These are phyloP conservation scores for Epithemia pelagica DNA, from an alignment of 108 stramenopile genomes.

Conservation along the genomic window DNA sequence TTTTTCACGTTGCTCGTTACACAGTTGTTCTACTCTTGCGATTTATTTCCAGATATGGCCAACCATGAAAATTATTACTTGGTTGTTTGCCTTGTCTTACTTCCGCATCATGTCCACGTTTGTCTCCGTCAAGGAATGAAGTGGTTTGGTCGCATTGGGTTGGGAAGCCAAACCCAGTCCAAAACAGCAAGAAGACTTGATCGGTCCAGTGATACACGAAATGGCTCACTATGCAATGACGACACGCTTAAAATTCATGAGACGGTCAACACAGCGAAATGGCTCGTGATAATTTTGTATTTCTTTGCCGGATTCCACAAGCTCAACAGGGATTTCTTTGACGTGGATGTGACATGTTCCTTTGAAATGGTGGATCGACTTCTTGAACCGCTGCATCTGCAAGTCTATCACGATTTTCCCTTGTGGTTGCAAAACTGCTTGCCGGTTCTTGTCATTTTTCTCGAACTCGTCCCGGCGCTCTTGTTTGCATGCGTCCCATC, in stretches of 20 bases:
- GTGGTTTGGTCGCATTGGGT: not conserved
- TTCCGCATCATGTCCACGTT: not conserved
- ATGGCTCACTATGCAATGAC: not conserved
- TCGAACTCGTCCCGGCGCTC: not conserved
- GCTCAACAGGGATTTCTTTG: constrained; percentile 8
- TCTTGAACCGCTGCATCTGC: not conserved
- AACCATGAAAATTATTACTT: not conserved
- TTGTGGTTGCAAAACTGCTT: not conserved
- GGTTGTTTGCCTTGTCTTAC: not conserved
- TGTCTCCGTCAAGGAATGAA: not conserved
- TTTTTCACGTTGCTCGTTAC: not conserved
- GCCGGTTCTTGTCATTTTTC: not conserved
- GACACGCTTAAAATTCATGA: not conserved
- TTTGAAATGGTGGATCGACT: not conserved
- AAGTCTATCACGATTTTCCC: not conserved
- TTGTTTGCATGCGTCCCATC: not conserved
- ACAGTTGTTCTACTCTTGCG: not conserved
- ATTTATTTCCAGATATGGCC: not conserved
- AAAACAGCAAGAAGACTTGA: not conserved
- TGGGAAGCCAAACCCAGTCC: not conserved
- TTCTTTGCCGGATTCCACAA: constrained; percentile 9
- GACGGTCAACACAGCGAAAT: not conserved
- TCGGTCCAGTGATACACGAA: not conserved
- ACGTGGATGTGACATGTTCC: constrained; percentile 3
- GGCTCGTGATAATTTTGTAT: not conserved